These are phyloP conservation scores for Fusarium kyushuense DNA, from an alignment of 2,329 filamentous ascomycete genomes.

Conservation along the genomic window DNA sequence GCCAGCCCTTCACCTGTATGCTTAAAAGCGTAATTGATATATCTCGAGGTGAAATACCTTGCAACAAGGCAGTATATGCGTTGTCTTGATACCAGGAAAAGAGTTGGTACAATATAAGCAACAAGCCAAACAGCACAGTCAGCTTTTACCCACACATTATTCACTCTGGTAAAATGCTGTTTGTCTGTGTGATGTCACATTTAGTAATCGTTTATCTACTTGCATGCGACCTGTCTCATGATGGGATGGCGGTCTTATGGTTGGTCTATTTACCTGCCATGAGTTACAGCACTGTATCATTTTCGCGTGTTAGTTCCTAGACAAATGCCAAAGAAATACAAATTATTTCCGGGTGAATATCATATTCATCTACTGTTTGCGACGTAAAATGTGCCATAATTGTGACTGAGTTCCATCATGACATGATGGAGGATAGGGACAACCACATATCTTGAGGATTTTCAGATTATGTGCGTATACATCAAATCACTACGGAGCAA, in stretches of 20 bases:
- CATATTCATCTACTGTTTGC: background rate
- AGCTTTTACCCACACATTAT: slow-evolving; percentile 1
- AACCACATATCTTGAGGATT: background rate
- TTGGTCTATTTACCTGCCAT: background rate
- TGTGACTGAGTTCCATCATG: background rate
- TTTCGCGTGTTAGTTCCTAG: background rate
- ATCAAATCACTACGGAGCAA: background rate
- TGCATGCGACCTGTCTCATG: slow-evolving; percentile 25
- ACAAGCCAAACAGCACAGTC: background rate
- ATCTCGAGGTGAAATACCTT: slow-evolving; percentile 4
- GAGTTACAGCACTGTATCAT: background rate
- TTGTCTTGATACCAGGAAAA: background rate
- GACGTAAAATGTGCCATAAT: background rate
- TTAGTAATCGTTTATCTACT: slow-evolving; percentile 10
- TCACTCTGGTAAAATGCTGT: background rate
- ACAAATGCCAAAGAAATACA: background rate
- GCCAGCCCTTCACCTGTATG: background rate
- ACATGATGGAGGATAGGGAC: background rate
- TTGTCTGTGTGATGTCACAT: background rate
- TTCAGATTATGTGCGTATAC: background rate
- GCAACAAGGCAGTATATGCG: slow-evolving; percentile 14
- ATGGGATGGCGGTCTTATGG: slow-evolving; percentile 9
- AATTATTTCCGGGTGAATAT: background rate
- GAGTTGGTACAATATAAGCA: background rate
- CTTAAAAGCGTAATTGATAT: background rate